A percentile compares a stretch with the other conserved stretches of the same genome.
Evolutionary conservation across 129 eudicot species (phyloP).

Genomic region (Chrysanthemum seticuspe): DNA sequence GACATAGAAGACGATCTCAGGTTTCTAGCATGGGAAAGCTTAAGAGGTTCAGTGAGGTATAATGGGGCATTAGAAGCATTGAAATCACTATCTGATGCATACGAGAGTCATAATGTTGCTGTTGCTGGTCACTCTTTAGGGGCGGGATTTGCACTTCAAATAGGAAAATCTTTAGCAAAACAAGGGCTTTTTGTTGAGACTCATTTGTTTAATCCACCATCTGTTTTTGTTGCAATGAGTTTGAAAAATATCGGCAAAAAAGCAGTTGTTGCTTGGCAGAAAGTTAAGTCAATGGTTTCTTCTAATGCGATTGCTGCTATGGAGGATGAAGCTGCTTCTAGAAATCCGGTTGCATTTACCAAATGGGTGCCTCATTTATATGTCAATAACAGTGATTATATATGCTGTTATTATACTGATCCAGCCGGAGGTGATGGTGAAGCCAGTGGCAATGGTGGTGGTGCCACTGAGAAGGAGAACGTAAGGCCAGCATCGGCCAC

Average conservation of each 20-base stretch:
- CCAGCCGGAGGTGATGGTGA: constrained; percentile 37
- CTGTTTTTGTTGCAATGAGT: constrained; percentile 82
- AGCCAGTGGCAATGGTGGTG: constrained; percentile 10
- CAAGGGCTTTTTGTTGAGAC: constrained; percentile 81
- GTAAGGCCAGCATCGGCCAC: constrained; percentile 46
- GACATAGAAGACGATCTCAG: constrained; percentile 90
- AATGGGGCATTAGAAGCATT: constrained; percentile 63
- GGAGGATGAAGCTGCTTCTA: constrained; percentile 12
- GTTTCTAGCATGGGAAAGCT: constrained; percentile 91
- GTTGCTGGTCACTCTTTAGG: constrained; percentile 93
- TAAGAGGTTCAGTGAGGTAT: constrained; percentile 85
- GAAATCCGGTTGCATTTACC: constrained; percentile 30
- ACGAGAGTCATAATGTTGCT: constrained; percentile 77
- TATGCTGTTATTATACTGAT: constrained; percentile 83
- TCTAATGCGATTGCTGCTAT: constrained; percentile 27
- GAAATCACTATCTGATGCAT: constrained; percentile 47
- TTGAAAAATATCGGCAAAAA: constrained; percentile 69
- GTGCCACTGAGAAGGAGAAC: constrained; percentile 56
- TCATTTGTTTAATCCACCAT: constrained; percentile 93
- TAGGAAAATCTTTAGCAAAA: constrained; percentile 86
- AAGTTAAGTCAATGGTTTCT: constrained; percentile 65
- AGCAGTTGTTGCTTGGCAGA: constrained; percentile 72
- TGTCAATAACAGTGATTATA: constrained; percentile 86
- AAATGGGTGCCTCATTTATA: constrained; percentile 93
- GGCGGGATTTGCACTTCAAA: constrained; percentile 94